phyloP scores from a whole-genome alignment of 2,329 filamentous ascomycete species.

The Sclerotinia trifoliorum region DNA sequence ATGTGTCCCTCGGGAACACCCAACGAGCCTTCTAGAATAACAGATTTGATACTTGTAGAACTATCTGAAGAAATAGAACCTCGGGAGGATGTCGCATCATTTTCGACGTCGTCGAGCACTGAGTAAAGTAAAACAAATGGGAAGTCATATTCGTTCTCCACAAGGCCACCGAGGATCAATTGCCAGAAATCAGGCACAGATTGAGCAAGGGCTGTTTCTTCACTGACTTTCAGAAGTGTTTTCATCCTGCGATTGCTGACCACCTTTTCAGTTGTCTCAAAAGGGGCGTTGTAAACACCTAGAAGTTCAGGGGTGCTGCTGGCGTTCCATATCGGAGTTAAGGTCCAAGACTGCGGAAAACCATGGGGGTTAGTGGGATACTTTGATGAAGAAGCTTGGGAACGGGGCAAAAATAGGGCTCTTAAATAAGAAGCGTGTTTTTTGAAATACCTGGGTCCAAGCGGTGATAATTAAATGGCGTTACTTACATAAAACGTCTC shows the following conservation, averaged over 20 bases:
- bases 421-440: not conserved
- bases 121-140: conserved; percentile 78
- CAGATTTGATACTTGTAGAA: conserved; percentile 57
- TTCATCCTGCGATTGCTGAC: conserved; percentile 75
- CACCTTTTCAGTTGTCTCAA: conserved; percentile 74
- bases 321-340: conserved; percentile 65
- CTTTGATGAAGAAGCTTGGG: not conserved
- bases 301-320: conserved; percentile 70
- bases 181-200: conserved; percentile 72
- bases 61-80: conserved; percentile 67
- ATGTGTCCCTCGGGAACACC: conserved; percentile 65
- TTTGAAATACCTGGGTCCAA: too few species aligned
- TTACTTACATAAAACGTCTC: conserved; percentile 65
- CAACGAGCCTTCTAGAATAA: conserved; percentile 69
- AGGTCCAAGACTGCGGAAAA: conserved; percentile 60
- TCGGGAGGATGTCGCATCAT: conserved; percentile 47
- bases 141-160: conserved; percentile 70
- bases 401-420: too few species aligned
- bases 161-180: conserved; percentile 63
- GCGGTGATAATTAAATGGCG: too few species aligned
- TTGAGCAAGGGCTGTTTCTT: conserved; percentile 67
- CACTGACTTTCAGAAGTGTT: conserved; percentile 71
- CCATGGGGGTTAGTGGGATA: not conserved
- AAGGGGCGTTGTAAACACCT: conserved; percentile 68
- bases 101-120: conserved; percentile 60